Percentiles rank a stretch among this genome's conserved stretches.
Evolutionary conservation across 768 basidiomycete genomes (phyloP).

Genomic region (Boletus subcaerulescens): DNA sequence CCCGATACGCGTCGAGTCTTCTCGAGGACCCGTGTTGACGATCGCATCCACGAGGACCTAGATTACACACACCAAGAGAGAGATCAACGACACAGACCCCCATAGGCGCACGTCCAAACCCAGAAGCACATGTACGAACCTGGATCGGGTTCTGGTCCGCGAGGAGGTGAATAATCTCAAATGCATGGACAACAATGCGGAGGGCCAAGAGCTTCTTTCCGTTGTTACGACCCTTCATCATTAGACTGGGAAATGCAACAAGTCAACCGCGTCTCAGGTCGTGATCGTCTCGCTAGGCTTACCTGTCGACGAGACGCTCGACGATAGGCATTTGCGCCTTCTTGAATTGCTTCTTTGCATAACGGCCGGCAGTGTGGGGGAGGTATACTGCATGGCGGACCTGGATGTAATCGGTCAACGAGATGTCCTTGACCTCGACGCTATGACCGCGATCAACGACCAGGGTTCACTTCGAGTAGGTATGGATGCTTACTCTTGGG

Average conservation of each 20-base stretch:
- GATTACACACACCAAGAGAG: neutral
- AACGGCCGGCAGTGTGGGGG: conserved; percentile 98
- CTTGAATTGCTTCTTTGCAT: conserved; percentile 99
- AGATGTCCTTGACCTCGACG: conserved; percentile 99
- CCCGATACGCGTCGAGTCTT: conserved; percentile 99
- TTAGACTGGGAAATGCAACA: conserved; percentile 54
- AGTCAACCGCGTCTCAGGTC: neutral
- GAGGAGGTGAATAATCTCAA: conserved; percentile 99
- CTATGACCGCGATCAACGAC: conserved; percentile 40
- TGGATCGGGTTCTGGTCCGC: conserved; percentile 99
- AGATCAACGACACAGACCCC: neutral
- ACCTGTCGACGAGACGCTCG: conserved; percentile 98
- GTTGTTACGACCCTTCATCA: conserved; percentile 99
- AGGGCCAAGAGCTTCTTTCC: conserved; percentile 99
- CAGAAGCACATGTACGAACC: conserved; percentile 42
- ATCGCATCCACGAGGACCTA: conserved; percentile 97
- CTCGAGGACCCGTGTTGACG: conserved; percentile 98
- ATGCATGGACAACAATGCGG: conserved; percentile 98
- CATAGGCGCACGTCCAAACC: too few relatives aligned
- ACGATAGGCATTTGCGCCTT: conserved; percentile 99
- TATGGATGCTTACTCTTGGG: conserved; percentile 73
- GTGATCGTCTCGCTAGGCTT: conserved; percentile 20
- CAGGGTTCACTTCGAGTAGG: neutral
- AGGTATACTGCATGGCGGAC: conserved; percentile 96
- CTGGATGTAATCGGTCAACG: conserved; percentile 98